phyloP scores from a whole-genome alignment of 345 rosid genomes.

The Populus nigra region DNA sequence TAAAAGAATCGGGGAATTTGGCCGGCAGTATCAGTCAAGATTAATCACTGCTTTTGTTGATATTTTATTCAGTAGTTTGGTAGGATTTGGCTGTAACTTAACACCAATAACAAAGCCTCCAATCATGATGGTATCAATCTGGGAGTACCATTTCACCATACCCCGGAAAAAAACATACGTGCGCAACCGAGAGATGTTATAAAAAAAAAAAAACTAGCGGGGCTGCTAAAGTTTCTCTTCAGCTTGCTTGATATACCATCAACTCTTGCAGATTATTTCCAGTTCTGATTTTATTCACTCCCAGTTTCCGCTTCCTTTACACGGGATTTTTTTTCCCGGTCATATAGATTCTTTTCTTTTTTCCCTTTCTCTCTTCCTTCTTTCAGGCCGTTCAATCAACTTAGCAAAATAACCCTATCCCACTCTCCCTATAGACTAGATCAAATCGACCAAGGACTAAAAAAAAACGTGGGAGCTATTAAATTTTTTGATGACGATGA shows the following conservation, averaged over 20 bases:
- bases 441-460: too few relatives aligned
- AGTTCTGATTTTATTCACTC: neutral
- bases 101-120: slow-evolving; percentile 15
- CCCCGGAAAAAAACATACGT: neutral
- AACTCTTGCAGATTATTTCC: neutral
- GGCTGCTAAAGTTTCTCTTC: neutral
- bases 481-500: too few relatives aligned
- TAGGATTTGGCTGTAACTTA: neutral
- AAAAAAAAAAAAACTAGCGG: neutral
- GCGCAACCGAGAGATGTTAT: neutral
- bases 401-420: neutral
- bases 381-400: neutral
- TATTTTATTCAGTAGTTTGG: neutral
- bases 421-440: too few relatives aligned
- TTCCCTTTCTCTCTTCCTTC: neutral
- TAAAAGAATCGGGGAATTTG: slow-evolving; percentile 22
- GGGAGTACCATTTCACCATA: neutral
- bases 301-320: neutral
- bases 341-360: neutral
- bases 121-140: slow-evolving; percentile 7
- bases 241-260: neutral
- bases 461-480: too few relatives aligned
- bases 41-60: neutral
- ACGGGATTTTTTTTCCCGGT: neutral
- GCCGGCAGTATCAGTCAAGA: slow-evolving; percentile 25